Evolutionary conservation across 345 rosid species (phyloP), one percentile per base, ranked within the genome.

Genomic region (Carallia brachiata): DNA sequence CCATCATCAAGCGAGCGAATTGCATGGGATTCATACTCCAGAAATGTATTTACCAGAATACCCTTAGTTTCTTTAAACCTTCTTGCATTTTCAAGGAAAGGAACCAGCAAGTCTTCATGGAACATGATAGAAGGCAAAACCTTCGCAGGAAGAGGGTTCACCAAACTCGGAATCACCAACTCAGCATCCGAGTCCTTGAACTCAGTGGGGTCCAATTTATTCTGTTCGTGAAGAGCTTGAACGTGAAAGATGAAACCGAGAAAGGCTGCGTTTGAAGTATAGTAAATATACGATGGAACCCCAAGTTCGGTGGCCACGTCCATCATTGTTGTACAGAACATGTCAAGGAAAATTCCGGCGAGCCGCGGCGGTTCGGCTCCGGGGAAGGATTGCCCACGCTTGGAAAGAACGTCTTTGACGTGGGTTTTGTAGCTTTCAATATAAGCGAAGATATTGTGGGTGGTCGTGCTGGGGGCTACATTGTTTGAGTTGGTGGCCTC

Each of bases 381-480:
- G 4, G 60, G 23, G 6, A 6, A 4, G 27, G 36, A 39, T 15
- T 7, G 31, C 31, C 12, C 6, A 13, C 55, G 36, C 6, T 47
- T 48, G n/a, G 56, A 50, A 15, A 65, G n/a, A 47, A 65, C 44
- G 1, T 65, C 10, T 44, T n/a, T 77, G 37, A 85, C 80, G 17
- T 55, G 80, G 58, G 74, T 73, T 28, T 74, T 83, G 50, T 82
- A 72, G 62, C 15, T 10, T 28, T 56, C 62, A 54, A 68, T 7
- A 28, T 55, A 55, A 23, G 60, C 27, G 31, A 55, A 55, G 12
- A 55, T 28, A 28, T 19, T 13, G 39, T 19, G 73, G 36, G 32
- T 8, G 17, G 28, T 23, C 19, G 52, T 1, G 16, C 65, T 37
- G 30, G 31, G 16, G 37, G 63, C 39, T 2, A 1, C n/a, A 30